A percentile compares a stretch with the other conserved stretches of the same genome.
These are phyloP conservation scores for Hymenoscyphus occultus DNA, from an alignment of 2,329 filamentous ascomycete genomes.

Conservation along the genomic window DNA sequence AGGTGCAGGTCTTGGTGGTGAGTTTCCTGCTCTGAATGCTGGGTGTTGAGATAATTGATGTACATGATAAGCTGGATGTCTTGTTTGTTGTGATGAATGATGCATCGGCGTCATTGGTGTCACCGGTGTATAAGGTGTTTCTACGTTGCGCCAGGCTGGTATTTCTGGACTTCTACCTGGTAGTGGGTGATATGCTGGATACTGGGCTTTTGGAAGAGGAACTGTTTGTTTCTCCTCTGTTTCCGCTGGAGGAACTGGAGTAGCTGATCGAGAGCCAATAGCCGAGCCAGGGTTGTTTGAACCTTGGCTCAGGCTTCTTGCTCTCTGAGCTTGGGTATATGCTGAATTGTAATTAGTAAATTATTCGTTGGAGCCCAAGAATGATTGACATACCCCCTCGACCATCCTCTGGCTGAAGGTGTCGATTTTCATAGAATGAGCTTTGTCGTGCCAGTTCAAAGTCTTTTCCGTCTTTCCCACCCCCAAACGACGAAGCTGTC, in stretches of 20 bases:
- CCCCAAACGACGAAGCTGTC: conserved; percentile 4
- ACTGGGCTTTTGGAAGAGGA: conserved; percentile 22
- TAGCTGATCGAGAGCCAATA: neutral
- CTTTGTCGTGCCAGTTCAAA: conserved; percentile 12
- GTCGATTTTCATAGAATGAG: conserved; percentile 6
- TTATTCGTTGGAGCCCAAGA: neutral
- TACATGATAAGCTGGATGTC: conserved; percentile 25
- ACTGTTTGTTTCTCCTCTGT: conserved; percentile 7
- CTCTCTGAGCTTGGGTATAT: conserved; percentile 2
- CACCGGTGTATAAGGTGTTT: conserved; percentile 10
- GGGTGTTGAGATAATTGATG: conserved; percentile 23
- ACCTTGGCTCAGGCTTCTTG: neutral
- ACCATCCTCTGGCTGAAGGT: conserved; percentile 15
- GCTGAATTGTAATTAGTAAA: conserved; percentile 8
- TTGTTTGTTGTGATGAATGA: conserved; percentile 15
- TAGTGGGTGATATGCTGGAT: conserved; percentile 23
- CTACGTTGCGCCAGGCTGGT: conserved; percentile 6
- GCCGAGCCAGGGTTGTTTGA: neutral
- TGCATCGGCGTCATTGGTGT: conserved; percentile 20
- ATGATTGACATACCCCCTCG: conserved; percentile 10
- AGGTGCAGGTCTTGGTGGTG: conserved; percentile 12
- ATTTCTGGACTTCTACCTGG: conserved; percentile 18
- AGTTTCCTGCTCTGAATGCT: conserved; percentile 18
- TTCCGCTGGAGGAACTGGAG: neutral
- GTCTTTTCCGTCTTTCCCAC: conserved; percentile 14